A percentile compares a stretch with the other conserved stretches of the same genome.
phyloP scores from a whole-genome alignment of 2,329 filamentous ascomycete genomes.

The Hypoxylon sp. region DNA sequence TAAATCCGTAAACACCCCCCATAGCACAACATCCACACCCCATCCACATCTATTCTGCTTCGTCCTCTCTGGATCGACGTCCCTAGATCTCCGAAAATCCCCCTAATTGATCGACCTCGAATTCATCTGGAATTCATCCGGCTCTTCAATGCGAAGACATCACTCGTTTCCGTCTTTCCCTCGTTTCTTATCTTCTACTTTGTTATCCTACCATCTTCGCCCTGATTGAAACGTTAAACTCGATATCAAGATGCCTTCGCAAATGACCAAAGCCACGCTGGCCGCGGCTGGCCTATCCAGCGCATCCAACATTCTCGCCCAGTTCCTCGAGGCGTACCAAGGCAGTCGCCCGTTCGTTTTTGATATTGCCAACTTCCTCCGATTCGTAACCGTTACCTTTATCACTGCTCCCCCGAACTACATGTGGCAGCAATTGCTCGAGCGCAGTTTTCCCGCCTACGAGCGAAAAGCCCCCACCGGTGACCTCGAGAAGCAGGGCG shows the following conservation, averaged over 20 bases:
- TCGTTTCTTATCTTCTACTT: slow-evolving; percentile 22
- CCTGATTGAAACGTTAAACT: slow-evolving; percentile 36
- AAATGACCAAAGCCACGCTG: slow-evolving; percentile 67
- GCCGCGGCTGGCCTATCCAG: slow-evolving; percentile 67
- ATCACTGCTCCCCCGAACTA: slow-evolving; percentile 71
- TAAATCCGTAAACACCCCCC: slow-evolving; percentile 27
- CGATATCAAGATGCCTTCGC: slow-evolving; percentile 60
- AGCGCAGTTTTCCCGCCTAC: slow-evolving; percentile 67
- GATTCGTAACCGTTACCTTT: slow-evolving; percentile 68
- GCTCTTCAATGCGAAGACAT: slow-evolving; percentile 37
- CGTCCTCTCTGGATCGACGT: slow-evolving; percentile 22
- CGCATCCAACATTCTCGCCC: slow-evolving; percentile 68
- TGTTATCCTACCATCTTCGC: slow-evolving; percentile 31
- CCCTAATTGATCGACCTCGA: slow-evolving; percentile 6
- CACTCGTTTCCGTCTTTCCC: slow-evolving; percentile 24
- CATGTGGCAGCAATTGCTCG: slow-evolving; percentile 70
- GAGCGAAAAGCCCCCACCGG: slow-evolving; percentile 37
- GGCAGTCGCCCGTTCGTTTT: slow-evolving; percentile 60
- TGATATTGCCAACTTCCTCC: slow-evolving; percentile 64
- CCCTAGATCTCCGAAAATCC: slow-evolving; percentile 26
- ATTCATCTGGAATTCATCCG: slow-evolving; percentile 36
- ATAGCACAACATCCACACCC: slow-evolving; percentile 20
- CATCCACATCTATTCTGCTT: slow-evolving; percentile 14
- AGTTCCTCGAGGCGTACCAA: slow-evolving; percentile 66
- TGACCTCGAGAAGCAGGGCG: slow-evolving; percentile 52